Percentiles rank a stretch among this genome's conserved stretches.
These are phyloP conservation scores for Aspergillus ibericus DNA, from an alignment of 2,329 filamentous ascomycete species.

Conservation along the genomic window DNA sequence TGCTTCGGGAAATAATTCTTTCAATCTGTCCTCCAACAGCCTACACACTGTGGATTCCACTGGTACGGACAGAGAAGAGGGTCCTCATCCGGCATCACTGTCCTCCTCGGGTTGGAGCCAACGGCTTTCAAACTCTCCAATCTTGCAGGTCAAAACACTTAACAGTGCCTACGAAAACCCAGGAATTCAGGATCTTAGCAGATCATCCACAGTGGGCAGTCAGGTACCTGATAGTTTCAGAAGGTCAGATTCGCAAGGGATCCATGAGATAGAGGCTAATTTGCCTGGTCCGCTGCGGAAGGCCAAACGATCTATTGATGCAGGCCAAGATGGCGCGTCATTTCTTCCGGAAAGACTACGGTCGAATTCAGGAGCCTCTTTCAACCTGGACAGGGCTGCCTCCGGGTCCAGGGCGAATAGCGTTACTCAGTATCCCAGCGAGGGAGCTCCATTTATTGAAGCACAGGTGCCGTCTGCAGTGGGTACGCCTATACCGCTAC, in stretches of 20 bases:
- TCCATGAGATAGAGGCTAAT: conserved; percentile 30
- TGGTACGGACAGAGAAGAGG: conserved; percentile 33
- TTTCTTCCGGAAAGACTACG: conserved; percentile 36
- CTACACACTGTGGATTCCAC: conserved; percentile 31
- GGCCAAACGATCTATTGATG: conserved; percentile 28
- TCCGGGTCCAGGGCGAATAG: conserved; percentile 32
- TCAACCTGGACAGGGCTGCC: conserved; percentile 28
- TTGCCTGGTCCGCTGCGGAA: conserved; percentile 24
- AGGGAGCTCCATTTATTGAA: conserved; percentile 27
- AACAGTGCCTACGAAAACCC: conserved; percentile 30
- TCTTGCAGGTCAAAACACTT: conserved; percentile 31
- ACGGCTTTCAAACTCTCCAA: conserved; percentile 34
- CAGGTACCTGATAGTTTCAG: conserved; percentile 25
- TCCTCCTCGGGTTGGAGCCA: conserved; percentile 33
- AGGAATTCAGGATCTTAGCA: conserved; percentile 21
- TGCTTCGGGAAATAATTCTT: conserved; percentile 33
- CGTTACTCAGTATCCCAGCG: conserved; percentile 28
- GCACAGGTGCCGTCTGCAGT: conserved; percentile 30
- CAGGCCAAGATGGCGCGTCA: conserved; percentile 18
- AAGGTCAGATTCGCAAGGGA: conserved; percentile 30
- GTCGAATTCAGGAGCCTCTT: conserved; percentile 33
- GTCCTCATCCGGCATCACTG: conserved; percentile 27
- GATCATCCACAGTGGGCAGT: conserved; percentile 18
- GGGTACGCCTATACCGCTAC: conserved; percentile 30
- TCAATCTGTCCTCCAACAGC: conserved; percentile 32